Percentiles rank a stretch among this genome's conserved stretches.
Conservation (phyloP, 2,329 filamentous ascomycete species). For the Penicillium rolfsii region DNA sequence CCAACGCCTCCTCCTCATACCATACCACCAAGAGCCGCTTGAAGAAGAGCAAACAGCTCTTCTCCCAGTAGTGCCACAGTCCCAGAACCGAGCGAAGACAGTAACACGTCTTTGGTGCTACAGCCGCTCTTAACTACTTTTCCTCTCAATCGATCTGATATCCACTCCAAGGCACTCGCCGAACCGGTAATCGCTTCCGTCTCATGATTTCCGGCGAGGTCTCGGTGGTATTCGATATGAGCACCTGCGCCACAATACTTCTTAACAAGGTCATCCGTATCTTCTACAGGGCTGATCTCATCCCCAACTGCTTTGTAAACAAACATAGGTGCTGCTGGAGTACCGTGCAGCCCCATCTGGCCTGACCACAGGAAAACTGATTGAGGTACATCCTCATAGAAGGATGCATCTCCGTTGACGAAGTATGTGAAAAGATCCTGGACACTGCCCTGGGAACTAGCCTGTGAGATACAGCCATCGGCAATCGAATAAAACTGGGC, state of each 20-base stretch:
- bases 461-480: constrained; percentile 9
- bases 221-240: constrained; percentile 32
- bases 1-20: background rate
- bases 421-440: constrained; percentile 22
- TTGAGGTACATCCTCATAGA: constrained; percentile 11
- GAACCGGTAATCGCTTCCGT: constrained; percentile 21
- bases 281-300: constrained; percentile 33
- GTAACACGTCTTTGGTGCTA: constrained; percentile 9
- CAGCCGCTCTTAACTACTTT: constrained; percentile 2
- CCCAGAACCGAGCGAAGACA: constrained; percentile 7
- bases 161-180: constrained; percentile 19
- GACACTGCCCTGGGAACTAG: background rate
- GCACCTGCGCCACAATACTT: constrained; percentile 30
- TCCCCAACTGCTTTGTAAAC: constrained; percentile 39
- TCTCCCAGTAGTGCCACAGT: constrained; percentile 7
- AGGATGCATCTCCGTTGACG: constrained; percentile 15
- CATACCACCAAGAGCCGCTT: constrained; percentile 5
- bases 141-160: constrained; percentile 12
- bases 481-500: constrained; percentile 16
- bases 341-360: constrained; percentile 21
- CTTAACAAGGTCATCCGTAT: constrained; percentile 34
- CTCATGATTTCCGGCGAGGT: constrained; percentile 32
- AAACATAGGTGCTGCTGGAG: constrained; percentile 31
- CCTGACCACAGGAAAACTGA: constrained; percentile 17
- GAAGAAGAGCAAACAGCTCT: constrained; percentile 9